A percentile compares a stretch with the other conserved stretches of the same genome.
Evolutionary conservation across 106 monocot genomes (phyloP).

Genomic region (Allium cepa): DNA sequence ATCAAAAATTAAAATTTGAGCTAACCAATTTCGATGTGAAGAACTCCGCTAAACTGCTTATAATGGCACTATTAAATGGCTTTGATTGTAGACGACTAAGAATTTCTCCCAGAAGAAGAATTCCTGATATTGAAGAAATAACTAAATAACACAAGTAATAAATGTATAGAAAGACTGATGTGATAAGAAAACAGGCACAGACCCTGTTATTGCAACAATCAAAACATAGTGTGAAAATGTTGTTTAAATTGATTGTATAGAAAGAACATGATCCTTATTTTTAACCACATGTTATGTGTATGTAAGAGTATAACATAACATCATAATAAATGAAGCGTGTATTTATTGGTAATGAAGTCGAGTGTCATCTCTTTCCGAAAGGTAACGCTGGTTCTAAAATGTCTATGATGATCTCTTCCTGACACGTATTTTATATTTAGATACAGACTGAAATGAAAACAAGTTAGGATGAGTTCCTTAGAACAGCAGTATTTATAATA

Average conservation of each 20-base stretch:
- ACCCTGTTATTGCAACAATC: too few species aligned
- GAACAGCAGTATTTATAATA: too few species aligned
- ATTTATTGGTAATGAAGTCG: too few species aligned
- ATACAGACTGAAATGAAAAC: too few species aligned
- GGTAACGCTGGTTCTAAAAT: too few species aligned
- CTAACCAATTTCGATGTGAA: slow-evolving; percentile 82
- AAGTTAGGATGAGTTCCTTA: too few species aligned
- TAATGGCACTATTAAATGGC: slow-evolving; percentile 29
- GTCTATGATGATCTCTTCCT: too few species aligned
- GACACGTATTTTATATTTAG: too few species aligned
- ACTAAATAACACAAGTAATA: not conserved
- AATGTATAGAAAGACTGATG: not conserved
- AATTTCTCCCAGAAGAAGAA: slow-evolving; percentile 67
- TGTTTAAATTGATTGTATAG: not conserved
- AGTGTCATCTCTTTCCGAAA: too few species aligned
- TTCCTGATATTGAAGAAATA: slow-evolving; percentile 35
- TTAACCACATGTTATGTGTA: not conserved
- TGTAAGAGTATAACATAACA: not conserved
- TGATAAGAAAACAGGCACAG: too few species aligned
- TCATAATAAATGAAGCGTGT: not conserved
- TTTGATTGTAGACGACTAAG: slow-evolving; percentile 37
- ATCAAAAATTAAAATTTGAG: slow-evolving; percentile 12
- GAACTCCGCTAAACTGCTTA: slow-evolving; percentile 61
- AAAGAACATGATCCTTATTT: not conserved
- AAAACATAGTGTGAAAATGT: not conserved